Evolutionary conservation across 2,329 filamentous ascomycete genomes (phyloP).

Genomic region (Aspergillus terreus): DNA sequence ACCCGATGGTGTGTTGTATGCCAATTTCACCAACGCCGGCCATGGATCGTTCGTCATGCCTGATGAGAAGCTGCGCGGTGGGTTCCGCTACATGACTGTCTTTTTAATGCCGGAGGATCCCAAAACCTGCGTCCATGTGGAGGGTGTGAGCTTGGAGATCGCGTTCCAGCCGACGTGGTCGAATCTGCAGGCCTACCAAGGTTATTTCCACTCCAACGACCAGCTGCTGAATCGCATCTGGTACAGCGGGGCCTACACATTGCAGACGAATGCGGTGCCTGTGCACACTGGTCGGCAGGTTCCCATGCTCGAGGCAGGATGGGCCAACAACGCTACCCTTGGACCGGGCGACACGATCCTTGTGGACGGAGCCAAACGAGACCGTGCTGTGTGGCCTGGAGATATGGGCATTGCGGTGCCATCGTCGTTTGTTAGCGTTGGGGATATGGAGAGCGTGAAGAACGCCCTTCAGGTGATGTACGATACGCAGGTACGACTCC

Average conservation of each 20-base stretch:
- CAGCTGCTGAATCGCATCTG: slow-evolving; percentile 54
- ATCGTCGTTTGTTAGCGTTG: slow-evolving; percentile 40
- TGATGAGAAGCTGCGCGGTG: slow-evolving; percentile 38
- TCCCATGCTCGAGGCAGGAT: slow-evolving; percentile 29
- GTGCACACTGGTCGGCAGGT: slow-evolving; percentile 35
- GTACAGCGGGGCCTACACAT: slow-evolving; percentile 54
- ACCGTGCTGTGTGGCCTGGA: slow-evolving; percentile 45
- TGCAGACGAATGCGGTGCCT: slow-evolving; percentile 46
- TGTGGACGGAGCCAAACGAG: slow-evolving; percentile 43
- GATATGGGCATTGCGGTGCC: slow-evolving; percentile 51
- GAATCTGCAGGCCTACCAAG: slow-evolving; percentile 51
- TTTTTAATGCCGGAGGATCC: slow-evolving; percentile 32
- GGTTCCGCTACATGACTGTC: slow-evolving; percentile 44
- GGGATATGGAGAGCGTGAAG: slow-evolving; percentile 45
- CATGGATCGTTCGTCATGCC: slow-evolving; percentile 38
- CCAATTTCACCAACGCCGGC: slow-evolving; percentile 31
- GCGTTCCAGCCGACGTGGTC: slow-evolving; percentile 51
- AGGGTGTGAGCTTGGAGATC: slow-evolving; percentile 42
- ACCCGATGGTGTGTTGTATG: slow-evolving; percentile 41
- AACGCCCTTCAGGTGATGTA: slow-evolving; percentile 49
- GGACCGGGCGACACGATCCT: slow-evolving; percentile 41
- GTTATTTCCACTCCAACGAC: slow-evolving; percentile 52
- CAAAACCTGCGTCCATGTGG: slow-evolving; percentile 34
- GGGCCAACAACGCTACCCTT: slow-evolving; percentile 39
- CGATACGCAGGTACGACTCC: slow-evolving; percentile 34